Conservation (phyloP, 805 yeast species). For the Brettanomyces custersianus region DNA sequence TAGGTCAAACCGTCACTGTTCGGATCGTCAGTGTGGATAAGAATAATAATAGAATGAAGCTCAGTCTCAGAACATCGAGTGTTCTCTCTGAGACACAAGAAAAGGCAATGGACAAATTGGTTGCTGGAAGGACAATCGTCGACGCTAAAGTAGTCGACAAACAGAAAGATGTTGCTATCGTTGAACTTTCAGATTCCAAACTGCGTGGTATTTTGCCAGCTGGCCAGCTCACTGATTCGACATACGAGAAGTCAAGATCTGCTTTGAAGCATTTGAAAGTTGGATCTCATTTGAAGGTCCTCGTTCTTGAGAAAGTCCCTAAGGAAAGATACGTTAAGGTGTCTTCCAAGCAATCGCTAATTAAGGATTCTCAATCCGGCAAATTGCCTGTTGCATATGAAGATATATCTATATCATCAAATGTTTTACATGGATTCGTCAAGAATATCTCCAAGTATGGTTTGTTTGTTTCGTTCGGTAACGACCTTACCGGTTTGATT, state of each 20-base stretch:
- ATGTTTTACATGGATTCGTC: slow-evolving; percentile 60
- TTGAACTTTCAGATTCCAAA: slow-evolving; percentile 44
- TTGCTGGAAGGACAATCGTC: slow-evolving; percentile 55
- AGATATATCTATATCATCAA: slow-evolving; percentile 44
- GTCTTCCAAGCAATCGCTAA: slow-evolving; percentile 56
- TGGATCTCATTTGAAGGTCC: slow-evolving; percentile 51
- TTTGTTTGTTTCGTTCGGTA: slow-evolving; percentile 74
- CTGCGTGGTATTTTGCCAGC: slow-evolving; percentile 63
- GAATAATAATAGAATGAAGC: slow-evolving; percentile 47
- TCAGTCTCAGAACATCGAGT: slow-evolving; percentile 63
- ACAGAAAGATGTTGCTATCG: slow-evolving; percentile 61
- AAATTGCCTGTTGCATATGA: slow-evolving; percentile 51
- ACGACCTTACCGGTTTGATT: slow-evolving; percentile 74
- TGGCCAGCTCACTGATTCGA: slow-evolving; percentile 73
- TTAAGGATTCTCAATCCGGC: slow-evolving; percentile 48
- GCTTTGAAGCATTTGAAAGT: slow-evolving; percentile 50
- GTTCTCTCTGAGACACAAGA: slow-evolving; percentile 40
- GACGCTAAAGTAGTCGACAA: slow-evolving; percentile 61
- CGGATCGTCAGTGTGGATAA: slow-evolving; percentile 51
- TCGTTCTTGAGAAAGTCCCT: slow-evolving; percentile 59
- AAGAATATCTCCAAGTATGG: slow-evolving; percentile 75
- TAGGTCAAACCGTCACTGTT: slow-evolving; percentile 79
- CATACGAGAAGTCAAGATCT: slow-evolving; percentile 64
- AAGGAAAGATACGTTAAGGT: slow-evolving; percentile 53
- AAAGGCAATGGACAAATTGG: slow-evolving; percentile 35